phyloP scores from a whole-genome alignment of 108 stramenopile genomes.

The Cyclotella distinguenda region DNA sequence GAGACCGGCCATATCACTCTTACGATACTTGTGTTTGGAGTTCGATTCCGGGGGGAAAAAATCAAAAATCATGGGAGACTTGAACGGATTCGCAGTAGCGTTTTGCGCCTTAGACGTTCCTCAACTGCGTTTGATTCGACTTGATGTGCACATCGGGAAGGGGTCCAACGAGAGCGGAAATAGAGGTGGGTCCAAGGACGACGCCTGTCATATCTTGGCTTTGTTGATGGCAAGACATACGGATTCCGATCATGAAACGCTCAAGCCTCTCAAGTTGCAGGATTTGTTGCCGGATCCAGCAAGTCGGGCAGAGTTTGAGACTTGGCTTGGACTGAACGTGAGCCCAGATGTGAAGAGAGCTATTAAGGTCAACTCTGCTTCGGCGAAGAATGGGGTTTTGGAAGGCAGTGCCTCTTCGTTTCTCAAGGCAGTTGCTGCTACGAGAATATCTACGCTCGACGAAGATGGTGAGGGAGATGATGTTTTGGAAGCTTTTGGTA shows the following conservation, averaged over 20 bases:
- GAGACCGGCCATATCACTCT: slow-evolving; percentile 70
- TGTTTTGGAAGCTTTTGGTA: slow-evolving; percentile 44
- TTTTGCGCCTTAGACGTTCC: slow-evolving; percentile 60
- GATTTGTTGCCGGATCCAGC: slow-evolving; percentile 54
- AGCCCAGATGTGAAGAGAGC: slow-evolving; percentile 49
- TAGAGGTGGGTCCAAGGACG: slow-evolving; percentile 75
- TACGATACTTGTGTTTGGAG: slow-evolving; percentile 74
- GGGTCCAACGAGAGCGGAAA: slow-evolving; percentile 41
- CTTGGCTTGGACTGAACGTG: slow-evolving; percentile 58
- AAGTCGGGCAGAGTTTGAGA: slow-evolving; percentile 67
- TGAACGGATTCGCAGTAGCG: slow-evolving; percentile 68
- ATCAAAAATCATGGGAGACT: slow-evolving; percentile 9
- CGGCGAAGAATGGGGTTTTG: not conserved
- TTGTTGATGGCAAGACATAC: slow-evolving; percentile 68
- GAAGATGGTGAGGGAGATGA: slow-evolving; percentile 49
- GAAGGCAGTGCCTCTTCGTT: slow-evolving; percentile 26
- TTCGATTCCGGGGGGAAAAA: slow-evolving; percentile 28
- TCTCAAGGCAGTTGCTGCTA: slow-evolving; percentile 24
- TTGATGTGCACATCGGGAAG: slow-evolving; percentile 74
- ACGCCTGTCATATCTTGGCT: slow-evolving; percentile 74
- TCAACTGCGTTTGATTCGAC: slow-evolving; percentile 54
- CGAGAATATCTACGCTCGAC: slow-evolving; percentile 5
- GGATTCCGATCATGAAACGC: slow-evolving; percentile 66
- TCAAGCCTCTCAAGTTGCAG: slow-evolving; percentile 51
- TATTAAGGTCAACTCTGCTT: slow-evolving; percentile 55